Evolutionary conservation across 2,329 filamentous ascomycete species (phyloP).

Genomic region (Phyllosticta paracitricarpa): DNA sequence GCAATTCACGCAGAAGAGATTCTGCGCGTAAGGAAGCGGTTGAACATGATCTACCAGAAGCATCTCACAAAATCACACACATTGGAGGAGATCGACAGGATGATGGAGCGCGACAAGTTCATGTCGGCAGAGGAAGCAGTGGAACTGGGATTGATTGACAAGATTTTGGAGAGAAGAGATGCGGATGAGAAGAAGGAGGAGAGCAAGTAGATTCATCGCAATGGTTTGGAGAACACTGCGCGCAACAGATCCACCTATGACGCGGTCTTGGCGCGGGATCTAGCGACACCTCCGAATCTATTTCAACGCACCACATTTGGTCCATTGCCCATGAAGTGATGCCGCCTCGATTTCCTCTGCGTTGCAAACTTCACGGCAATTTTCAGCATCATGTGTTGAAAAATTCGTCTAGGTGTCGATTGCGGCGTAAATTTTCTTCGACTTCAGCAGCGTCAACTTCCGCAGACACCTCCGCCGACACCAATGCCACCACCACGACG

Average conservation of each 20-base stretch:
- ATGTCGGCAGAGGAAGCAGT: conserved; percentile 80
- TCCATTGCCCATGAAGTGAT: not conserved
- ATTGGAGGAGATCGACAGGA: conserved; percentile 74
- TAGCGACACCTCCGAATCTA: not conserved
- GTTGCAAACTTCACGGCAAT: not conserved
- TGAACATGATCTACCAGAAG: conserved; percentile 81
- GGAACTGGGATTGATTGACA: conserved; percentile 84
- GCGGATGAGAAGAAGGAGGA: conserved; percentile 24
- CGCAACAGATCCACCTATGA: not conserved
- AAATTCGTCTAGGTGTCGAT: not conserved
- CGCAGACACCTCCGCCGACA: not conserved
- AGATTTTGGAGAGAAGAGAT: conserved; percentile 62
- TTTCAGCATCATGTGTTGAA: not conserved
- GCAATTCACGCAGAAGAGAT: conserved; percentile 98
- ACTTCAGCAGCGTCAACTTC: not conserved
- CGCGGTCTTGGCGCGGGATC: not conserved
- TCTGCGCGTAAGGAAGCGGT: conserved; percentile 67
- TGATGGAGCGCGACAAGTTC: conserved; percentile 97
- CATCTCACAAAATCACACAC: conserved; percentile 74
- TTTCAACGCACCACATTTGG: not conserved
- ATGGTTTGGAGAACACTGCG: not conserved
- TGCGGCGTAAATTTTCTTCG: not conserved
- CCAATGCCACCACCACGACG: conserved; percentile 2
- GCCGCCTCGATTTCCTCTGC: not conserved
- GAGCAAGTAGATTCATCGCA: not conserved